Base-by-base conservation (phyloP, 306 rosid genomes). In the Notholithocarpus densiflorus region DNA sequence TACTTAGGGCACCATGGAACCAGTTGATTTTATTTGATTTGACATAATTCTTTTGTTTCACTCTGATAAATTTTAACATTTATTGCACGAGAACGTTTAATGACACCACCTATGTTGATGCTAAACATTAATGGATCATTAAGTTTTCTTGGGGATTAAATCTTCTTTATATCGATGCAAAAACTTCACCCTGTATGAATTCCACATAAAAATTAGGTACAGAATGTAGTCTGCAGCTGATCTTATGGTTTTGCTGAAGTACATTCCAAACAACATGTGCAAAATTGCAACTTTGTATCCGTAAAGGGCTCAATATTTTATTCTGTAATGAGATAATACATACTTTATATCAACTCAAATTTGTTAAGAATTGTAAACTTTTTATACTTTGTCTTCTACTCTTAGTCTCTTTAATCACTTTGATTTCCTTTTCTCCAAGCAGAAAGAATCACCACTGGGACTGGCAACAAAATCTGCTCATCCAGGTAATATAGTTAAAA, bases 381-480 rank as follows among this genome's bases (percentile, higher is more conserved):
- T 64, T 62, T 62, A 26, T 62, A 4, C 3, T 29, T 14, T 62
- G 32, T 26, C 17, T 64, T 64, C 70, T 27, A 37, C 13, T 4
- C 20, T 57, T 3, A 32, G 66, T 45, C 56, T 11, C 53, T 32
- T 23, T 82, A 29, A 32, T 52, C 10, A 31, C 43, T 57, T 15
- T 68, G 32, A 29, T 26, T 62, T 84, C 40, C 4, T 60, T 68
- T 75, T 76, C 4, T 80, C n/a, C 31, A 37, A 83, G 84, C 89
- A 94, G 98, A 94, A 89, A 80, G 97, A 94, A 80, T 78, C 97
- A 1, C 98, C 98, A 18, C 56, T 88, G 8, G 96, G 97, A 65
- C 57, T 77, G 78, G 80, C 90, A 54, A 90, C 98, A 2, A 85
- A 88, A 71, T 94, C 98, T 74, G 98, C 98, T 60, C 97, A 92